Evolutionary conservation across 495 filamentous ascomycete genomes (phyloP), one percentile per base, ranked within the genome.

Genomic region (Hypoxylon fuscum): DNA sequence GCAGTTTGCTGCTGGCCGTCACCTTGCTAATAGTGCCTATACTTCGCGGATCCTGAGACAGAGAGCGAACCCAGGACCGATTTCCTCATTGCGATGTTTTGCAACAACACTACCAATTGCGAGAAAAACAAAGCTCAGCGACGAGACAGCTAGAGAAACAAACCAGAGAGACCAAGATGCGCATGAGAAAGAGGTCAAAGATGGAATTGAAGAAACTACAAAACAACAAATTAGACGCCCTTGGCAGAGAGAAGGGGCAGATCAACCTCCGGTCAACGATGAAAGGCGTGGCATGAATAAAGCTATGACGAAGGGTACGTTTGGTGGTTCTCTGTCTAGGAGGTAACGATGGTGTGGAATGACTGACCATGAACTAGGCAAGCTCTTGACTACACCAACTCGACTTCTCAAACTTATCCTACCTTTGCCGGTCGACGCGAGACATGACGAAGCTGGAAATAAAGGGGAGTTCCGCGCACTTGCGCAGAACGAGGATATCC

Each of bases 371-470:
- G 15, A 22, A 52, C 17, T 37, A 96, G 92, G 92, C 34, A 96
- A 94, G 75, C 83, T 98, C 22, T 79, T 97, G 38, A 94, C 93
- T 0, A 97, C 94, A 0, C 93, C 94, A 0, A 95, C 91, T 0
- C 85, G 91, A 5, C 85, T 96, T 34, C 85, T 98, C 29, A 98
- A 97, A 73, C 77, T 98, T 12, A 88, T 97, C 18, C 80, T 97
- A 6, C 93, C 93, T 0, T 80, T 97, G 8, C 87, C 87, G 3
- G 79, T 88, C 56, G 78, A 83, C 22, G 84, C 85, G 41, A 76
- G 76, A 37, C 70, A 77, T 31, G 72, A 80, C 32, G 84, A 83
- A 50, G 34, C 44, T 55, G 84, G 77, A 27, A 72, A 69, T 47
- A 70, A 68, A 14, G 82, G 77, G 18, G 73, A 74, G 18, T 66